Percentiles rank a stretch among this genome's conserved stretches.
phyloP scores from a whole-genome alignment of 306 rosid genomes.

The Fragaria nilgerrensis region DNA sequence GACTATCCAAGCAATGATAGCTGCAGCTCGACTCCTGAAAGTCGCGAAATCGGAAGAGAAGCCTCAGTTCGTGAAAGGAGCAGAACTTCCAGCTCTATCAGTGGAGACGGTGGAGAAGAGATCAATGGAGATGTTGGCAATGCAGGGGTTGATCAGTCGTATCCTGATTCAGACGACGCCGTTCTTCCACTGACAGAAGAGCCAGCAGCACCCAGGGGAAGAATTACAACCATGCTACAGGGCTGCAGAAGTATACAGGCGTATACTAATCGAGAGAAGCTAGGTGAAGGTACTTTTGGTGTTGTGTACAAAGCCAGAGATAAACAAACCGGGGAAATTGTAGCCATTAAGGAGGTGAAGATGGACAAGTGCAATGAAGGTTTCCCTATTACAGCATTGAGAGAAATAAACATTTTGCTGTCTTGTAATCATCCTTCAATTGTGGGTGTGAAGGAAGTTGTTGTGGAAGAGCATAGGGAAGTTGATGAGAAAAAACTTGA shows the following conservation, averaged over 20 bases:
- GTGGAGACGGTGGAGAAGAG: slow-evolving; percentile 25
- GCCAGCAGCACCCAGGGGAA: slow-evolving; percentile 25
- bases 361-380: slow-evolving; percentile 67
- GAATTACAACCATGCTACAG: slow-evolving; percentile 62
- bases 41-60: slow-evolving; percentile 41
- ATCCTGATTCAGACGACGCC: neutral
- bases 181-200: slow-evolving; percentile 33
- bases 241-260: slow-evolving; percentile 66
- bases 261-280: slow-evolving; percentile 45
- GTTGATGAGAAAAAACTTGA: slow-evolving; percentile 32
- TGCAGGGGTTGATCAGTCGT: neutral
- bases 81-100: slow-evolving; percentile 31
- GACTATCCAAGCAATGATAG: slow-evolving; percentile 38
- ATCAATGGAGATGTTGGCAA: slow-evolving; percentile 21
- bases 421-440: slow-evolving; percentile 76
- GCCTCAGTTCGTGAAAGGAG: slow-evolving; percentile 27
- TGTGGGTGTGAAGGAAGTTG: slow-evolving; percentile 85
- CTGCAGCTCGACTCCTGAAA: slow-evolving; percentile 44
- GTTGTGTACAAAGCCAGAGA: slow-evolving; percentile 88
- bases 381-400: slow-evolving; percentile 77
- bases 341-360: slow-evolving; percentile 89
- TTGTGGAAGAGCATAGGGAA: neutral
- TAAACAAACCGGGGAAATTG: slow-evolving; percentile 69
- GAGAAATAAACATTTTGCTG: slow-evolving; percentile 86
- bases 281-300: slow-evolving; percentile 83